Base-by-base conservation (phyloP, 805 yeast species). In the Hanseniaspora singularis region DNA sequence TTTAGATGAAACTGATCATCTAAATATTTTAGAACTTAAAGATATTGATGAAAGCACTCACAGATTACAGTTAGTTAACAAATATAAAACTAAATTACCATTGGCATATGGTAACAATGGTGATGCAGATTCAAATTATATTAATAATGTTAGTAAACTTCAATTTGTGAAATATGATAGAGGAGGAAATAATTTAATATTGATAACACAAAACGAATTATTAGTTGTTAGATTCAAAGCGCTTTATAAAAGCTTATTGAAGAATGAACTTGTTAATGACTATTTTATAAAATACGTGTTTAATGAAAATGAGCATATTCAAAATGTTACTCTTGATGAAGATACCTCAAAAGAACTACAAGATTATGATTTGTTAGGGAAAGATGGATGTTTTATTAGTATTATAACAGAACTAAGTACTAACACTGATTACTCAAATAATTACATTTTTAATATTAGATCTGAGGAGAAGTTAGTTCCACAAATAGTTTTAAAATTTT, bases 361-460 rank as follows among this genome's bases (percentile, higher is more conserved):
- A 45, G 51, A 59, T 49, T 22, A 51, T 4, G 47, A 47, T 16
- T 43, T 58, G 12, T 58, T 64, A 2, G 66, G 66, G 10, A 57
- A 55, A 7, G 65, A 60, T 51, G 65, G 65, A 26, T 63, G 66
- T 46, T 59, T 52, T 38, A 33, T 62, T 3, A 57, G 62, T 4
- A 37, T 61, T 0, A 33, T 56, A 39, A 57, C 62, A 3, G 46
- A 40, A 12, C 14, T 54, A 34, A 52, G 52, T 42, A 59, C 63
- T 1, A 50, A 57, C 9, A 55, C 50, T 14, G 62, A 62, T 43
- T 51, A 54, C 4, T 48, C 54, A 10, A 51, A 53, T 11, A 48
- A 57, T 6, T 59, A 53, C 48, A 50, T 61, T 15, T 53, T 62
- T 12, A 41, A 55, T 36, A 47, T 53, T 4, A 58, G 58, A 60